Evolutionary conservation across 306 rosid genomes (phyloP).

Genomic region (Inga oerstediana): DNA sequence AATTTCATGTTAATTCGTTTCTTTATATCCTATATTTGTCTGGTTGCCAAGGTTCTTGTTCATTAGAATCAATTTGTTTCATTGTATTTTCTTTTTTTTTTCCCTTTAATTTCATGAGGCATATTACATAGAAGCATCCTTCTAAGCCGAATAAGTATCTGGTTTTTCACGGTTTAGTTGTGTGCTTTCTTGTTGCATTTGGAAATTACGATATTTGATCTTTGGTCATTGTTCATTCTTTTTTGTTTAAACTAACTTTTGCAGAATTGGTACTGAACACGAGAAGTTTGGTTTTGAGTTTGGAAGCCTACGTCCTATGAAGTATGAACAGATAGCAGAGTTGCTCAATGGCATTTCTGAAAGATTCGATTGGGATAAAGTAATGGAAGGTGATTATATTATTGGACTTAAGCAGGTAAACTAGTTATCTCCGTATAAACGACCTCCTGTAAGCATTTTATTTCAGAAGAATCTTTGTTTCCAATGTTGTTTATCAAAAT

Average conservation of each 20-base stretch:
- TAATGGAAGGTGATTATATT: conserved; percentile 86
- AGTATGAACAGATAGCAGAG: conserved; percentile 84
- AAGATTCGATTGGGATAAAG: conserved; percentile 96
- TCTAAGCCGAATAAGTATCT: background rate
- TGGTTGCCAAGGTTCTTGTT: conserved; percentile 11
- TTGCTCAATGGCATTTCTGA: conserved; percentile 81
- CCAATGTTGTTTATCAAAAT: conserved; percentile 10
- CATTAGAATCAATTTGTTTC: background rate
- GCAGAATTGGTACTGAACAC: conserved; percentile 96
- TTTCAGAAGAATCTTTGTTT: conserved; percentile 17
- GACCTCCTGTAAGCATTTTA: background rate
- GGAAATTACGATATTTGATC: background rate
- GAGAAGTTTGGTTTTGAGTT: conserved; percentile 97
- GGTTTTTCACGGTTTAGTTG: background rate
- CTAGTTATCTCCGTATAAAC: conserved; percentile 17
- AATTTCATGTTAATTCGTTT: background rate
- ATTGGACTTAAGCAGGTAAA: conserved; percentile 94
- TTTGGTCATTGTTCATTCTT: background rate
- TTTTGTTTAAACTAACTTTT: conserved; percentile 4
- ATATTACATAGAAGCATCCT: background rate
- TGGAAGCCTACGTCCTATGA: conserved; percentile 76
- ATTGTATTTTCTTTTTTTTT: background rate
- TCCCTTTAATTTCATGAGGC: background rate
- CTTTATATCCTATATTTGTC: background rate
- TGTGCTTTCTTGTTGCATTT: background rate